A percentile compares a stretch with the other conserved stretches of the same genome.
phyloP scores from a whole-genome alignment of 495 filamentous ascomycete species.

The Tuber calosporum region DNA sequence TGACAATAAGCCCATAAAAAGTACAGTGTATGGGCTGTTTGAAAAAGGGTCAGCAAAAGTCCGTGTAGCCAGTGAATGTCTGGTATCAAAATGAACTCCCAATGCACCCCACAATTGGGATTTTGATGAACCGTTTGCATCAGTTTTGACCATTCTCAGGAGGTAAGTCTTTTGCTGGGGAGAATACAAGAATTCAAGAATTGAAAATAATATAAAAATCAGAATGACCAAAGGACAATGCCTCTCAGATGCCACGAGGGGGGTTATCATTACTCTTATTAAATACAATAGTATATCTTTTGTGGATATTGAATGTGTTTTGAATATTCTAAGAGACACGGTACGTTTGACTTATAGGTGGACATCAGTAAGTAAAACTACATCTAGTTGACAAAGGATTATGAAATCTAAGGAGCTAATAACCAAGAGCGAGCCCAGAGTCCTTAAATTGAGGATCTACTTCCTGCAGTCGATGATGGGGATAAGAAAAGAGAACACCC shows the following conservation, averaged over 20 bases:
- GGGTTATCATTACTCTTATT: neutral
- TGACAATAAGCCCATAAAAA: neutral
- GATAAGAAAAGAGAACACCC: neutral
- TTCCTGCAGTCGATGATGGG: neutral
- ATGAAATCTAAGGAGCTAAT: neutral
- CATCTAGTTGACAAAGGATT: neutral
- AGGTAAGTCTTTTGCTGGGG: neutral
- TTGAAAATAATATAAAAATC: neutral
- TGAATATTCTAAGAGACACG: neutral
- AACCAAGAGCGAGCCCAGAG: neutral
- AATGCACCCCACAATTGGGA: neutral
- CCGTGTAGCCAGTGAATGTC: neutral
- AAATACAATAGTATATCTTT: neutral
- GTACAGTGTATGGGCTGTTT: neutral
- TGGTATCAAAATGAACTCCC: too few species aligned
- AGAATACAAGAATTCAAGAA: neutral
- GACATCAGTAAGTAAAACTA: constrained; percentile 10
- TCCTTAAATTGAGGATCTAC: neutral
- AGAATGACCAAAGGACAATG: neutral
- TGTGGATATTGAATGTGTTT: neutral
- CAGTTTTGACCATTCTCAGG: neutral
- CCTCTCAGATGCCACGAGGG: too few species aligned
- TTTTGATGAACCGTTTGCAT: too few species aligned
- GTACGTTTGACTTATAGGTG: neutral
- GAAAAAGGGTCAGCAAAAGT: neutral